Percentiles rank a stretch among this genome's conserved stretches.
phyloP scores from a whole-genome alignment of 2,329 filamentous ascomycete genomes.

The Colletotrichum cordylinicola region DNA sequence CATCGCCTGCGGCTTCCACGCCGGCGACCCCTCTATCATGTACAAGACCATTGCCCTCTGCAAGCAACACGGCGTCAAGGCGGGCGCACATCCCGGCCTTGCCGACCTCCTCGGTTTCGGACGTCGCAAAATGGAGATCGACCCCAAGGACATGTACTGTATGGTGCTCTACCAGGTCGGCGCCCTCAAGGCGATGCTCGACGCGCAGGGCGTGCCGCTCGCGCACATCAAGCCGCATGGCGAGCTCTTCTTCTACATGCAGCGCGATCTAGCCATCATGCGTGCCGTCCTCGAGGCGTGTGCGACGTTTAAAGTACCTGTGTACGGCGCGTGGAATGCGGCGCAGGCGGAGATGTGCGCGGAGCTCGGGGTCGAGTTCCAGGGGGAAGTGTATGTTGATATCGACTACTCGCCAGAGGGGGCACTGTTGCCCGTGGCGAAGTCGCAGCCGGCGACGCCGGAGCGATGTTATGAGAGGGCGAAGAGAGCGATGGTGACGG shows the following conservation, averaged over 20 bases:
- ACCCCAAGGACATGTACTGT: conserved; percentile 60
- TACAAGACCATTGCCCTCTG: conserved; percentile 61
- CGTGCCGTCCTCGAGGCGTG: conserved; percentile 32
- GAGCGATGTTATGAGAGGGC: neutral
- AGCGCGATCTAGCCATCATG: conserved; percentile 30
- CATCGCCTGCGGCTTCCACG: conserved; percentile 66
- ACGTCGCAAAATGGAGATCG: conserved; percentile 64
- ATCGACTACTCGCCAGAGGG: neutral
- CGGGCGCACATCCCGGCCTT: conserved; percentile 69
- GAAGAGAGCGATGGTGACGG: neutral
- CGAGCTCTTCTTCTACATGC: conserved; percentile 53
- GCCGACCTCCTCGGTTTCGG: conserved; percentile 72
- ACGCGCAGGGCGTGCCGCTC: conserved; percentile 58
- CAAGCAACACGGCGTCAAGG: conserved; percentile 60
- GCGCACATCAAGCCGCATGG: conserved; percentile 63
- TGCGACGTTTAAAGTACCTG: conserved; percentile 30
- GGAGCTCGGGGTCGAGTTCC: conserved; percentile 19
- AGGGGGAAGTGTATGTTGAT: neutral
- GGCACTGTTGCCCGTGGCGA: neutral
- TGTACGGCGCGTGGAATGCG: conserved; percentile 28
- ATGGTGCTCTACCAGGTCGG: conserved; percentile 69
- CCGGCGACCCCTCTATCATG: conserved; percentile 70
- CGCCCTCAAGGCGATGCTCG: conserved; percentile 64
- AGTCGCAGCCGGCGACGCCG: neutral
- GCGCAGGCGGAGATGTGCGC: conserved; percentile 18